Base-by-base conservation (phyloP, 371 early-diverging fungal species). In the Apophysomyces ossiformis region DNA sequence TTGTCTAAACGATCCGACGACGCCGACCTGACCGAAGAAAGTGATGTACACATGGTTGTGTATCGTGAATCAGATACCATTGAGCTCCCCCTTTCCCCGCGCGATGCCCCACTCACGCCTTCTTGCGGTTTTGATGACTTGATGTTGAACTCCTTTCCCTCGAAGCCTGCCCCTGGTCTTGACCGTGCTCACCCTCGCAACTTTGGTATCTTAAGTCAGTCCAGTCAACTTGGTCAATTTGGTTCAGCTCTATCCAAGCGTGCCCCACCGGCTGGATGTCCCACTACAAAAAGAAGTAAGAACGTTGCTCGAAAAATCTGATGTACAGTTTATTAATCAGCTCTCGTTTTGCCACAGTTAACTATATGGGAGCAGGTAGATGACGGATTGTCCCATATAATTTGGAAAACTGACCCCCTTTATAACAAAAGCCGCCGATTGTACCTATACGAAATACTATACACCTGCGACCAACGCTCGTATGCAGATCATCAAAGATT, bases 401-500 rank as follows among this genome's bases (percentile, higher is more conserved):
- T 39, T 60, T 18, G 9, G 9, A 18, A 21, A 9, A 8, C n/a
- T 21, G 54, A n/a, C n/a, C 21, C 54, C 9, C 54, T 50, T 9
- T 9, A 9, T 5, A 50, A 21, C 9, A 8, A 21, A 39, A 39
- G 94, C 92, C 0, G 92, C 94, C 5, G 94, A 94, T 71, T 94
- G 94, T 72, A 86, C 93, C 0, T 94, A 92, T 69, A 84, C 88
- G 15, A 79, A 78, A 26, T 58, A 67, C 41, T 92, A 90, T 63
- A 72, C 82, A 66, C 77, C 85, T 0, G 69, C 79, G 12, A 85
- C 82, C 38, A 75, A 74, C 9, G 92, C 92, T 46, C 78, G 90
- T 46, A 82, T 75, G 67, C 91, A 92, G 69, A 93, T 94, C 36
- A 85, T 94, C 65, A 87, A 85, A 60, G 83, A 90, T 63, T 92